Evolutionary conservation across 2,329 filamentous ascomycete species (phyloP), one percentile per base, ranked within the genome.

Genomic region (Massarina eburnea): DNA sequence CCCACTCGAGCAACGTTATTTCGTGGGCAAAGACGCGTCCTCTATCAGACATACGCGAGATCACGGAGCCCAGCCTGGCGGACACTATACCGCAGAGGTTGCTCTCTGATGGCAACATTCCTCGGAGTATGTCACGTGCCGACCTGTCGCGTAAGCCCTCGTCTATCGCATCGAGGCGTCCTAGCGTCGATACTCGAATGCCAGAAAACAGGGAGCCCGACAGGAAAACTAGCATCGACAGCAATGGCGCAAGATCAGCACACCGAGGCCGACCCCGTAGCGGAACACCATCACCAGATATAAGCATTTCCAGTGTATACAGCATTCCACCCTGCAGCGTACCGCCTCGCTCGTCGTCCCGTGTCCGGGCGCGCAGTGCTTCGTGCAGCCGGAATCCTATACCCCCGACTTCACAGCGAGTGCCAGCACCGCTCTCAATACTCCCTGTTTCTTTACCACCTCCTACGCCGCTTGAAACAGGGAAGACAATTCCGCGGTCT

Each of bases 21-120:
- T 58, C 64, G 4, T 69, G 66, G 64, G 64, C 67, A 8, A 63
- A 68, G 39, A 55, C 67, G 33, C 71, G 75, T 36, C 73, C 75
- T 35, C 57, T 78, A 21, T 78, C 75, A 34, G 75, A 78, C 51
- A 78, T 78, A 45, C 71, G 74, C 49, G 75, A 77, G 53, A 62
- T 76, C 52, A 78, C 74, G 9, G 75, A 77, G 55, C 74, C 75
- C 21, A 76, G 73, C 50, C 55, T 77, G 18, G 68, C 67, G 15
- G 73, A 76, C 10, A 52, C 62, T 1, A 55, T 66, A 45, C 63
- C 64, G 17, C 58, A 54, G 38, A 64, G 60, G 27, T 55, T 60
- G 19, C 47, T 59, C 20, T 54, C 58, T 9, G 59, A 63, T 9
- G 50, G 45, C 30, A 43, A 39, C 14, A 38, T 61, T 7, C 45